Evolutionary conservation across 2,329 filamentous ascomycete genomes (phyloP).

Genomic region (Clonostachys sp.): DNA sequence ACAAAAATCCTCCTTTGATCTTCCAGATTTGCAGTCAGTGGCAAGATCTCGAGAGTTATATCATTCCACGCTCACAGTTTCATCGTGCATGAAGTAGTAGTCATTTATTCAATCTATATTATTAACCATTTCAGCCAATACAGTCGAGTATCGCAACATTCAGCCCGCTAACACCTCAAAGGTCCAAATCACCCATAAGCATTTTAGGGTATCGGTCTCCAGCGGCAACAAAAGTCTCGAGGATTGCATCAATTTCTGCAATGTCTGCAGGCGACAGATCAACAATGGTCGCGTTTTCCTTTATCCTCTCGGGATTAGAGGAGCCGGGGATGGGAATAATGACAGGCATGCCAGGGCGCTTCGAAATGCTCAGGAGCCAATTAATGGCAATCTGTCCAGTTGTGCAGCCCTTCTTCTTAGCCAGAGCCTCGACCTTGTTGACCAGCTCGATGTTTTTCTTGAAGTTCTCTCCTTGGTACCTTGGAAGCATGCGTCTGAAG

Average conservation of each 20-base stretch:
- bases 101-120: too few relatives aligned
- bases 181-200: too few relatives aligned
- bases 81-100: too few relatives aligned
- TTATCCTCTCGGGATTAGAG: conserved; percentile 46
- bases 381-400: conserved; percentile 62
- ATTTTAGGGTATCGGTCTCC: too few relatives aligned
- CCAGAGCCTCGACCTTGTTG: conserved; percentile 49
- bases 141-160: too few relatives aligned
- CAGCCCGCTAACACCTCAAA: too few relatives aligned
- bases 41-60: too few relatives aligned
- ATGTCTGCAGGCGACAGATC: background rate
- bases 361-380: conserved; percentile 52
- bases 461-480: conserved; percentile 61
- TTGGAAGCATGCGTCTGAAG: conserved; percentile 32
- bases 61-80: too few relatives aligned
- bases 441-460: conserved; percentile 61
- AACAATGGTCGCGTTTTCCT: conserved; percentile 48
- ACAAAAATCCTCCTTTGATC: too few relatives aligned
- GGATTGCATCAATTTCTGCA: background rate
- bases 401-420: conserved; percentile 55
- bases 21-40: too few relatives aligned
- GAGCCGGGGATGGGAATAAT: conserved; percentile 67
- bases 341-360: conserved; percentile 43
- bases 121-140: too few relatives aligned
- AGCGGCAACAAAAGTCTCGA: too few relatives aligned